Base-by-base conservation (phyloP, 2,329 filamentous ascomycete genomes). In the Xylaria sp. region DNA sequence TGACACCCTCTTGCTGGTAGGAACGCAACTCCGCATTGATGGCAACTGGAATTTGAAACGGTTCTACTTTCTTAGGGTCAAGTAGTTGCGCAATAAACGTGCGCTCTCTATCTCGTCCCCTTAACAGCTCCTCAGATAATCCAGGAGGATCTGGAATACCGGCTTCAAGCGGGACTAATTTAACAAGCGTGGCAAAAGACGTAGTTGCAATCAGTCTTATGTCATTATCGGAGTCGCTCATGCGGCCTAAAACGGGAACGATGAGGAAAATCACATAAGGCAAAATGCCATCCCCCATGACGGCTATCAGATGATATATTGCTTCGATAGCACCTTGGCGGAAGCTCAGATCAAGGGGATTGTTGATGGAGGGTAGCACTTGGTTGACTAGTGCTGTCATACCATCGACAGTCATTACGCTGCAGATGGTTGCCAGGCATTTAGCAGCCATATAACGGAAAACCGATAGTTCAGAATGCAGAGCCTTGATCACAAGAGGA, bases 261-360 rank as follows among this genome's bases (percentile, higher is more conserved):
- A 99, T 97, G 72, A 99, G 88, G 88, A 99, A 99, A 75, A 99
- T 97, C 70, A 99, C 96, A 76, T 99, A 99, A 3, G 97, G 96
- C 34, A 99, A 82, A 65, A 99, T 99, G 43, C 89, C 88, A 78
- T 98, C 96, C 70, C 97, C 96, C 96, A 99, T 99, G 60, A 97
- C 94, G 68, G 97, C 93, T 71, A 99, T 99, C 67, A 99, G 84
- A 80, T 99, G 96, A 78, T 99, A 99, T 67, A 99, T 92, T 74
- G 90, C 93, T 81, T 99, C 96, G 65, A 97, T 96, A 6, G 93
- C 94, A 70, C 96, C 96, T 82, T 99, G 96, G 45, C 96, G 91
- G 81, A 91, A 92, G 76, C 93, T 91, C 34, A 97, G 86, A 75
- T 99, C 95, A 67, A 97, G 81, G 0, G 93, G 91, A 74, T 97